Evolutionary conservation across 169 alveolate genomes (phyloP), one percentile per base, ranked within the genome.

Genomic region (Cryptosporidium muris): DNA sequence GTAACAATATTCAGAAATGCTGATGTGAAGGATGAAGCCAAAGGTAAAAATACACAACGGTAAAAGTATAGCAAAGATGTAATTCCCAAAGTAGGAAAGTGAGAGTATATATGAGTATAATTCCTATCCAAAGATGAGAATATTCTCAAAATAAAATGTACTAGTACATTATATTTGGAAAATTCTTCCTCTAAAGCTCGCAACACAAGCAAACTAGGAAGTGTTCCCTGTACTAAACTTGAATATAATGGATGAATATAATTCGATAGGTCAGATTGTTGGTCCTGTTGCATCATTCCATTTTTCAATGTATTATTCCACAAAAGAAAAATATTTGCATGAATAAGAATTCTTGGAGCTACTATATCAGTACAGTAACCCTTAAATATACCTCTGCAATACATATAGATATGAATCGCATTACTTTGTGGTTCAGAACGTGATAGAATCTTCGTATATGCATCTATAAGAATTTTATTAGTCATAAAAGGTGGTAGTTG

Each of bases 101-200:
- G 47, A 2, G 85, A 74, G 8, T 45, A 74, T 43, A 74, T 40
- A 47, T 74, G 85, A 14, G 74, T 58, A 51, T 64, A 58, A 62
- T 74, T 74, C 60, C 85, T 74, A 64, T 74, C 85, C 34, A 74
- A 74, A 48, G 54, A 58, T 4, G 74, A 66, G 60, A 74, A 74
- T 6, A 74, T 60, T 43, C 68, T 63, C 25, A 62, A 58, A 4
- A 74, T 4, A 56, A 74, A 62, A 42, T 74, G 85, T 45, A 54
- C 58, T 12, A 74, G 37, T 45, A 74, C 85, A 48, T 68, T 74
- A 38, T 45, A 74, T 45, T 74, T 74, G 11, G 85, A 66, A 74
- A 74, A 74, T 43, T 74, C 85, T 16, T 74, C 85, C 38, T 74
- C 85, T 8, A 74, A 16, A 9, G 60, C 67, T 47, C 34, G 54